Conservation (phyloP, 352 stramenopile species). For the Sclerospora graminicola region DNA sequence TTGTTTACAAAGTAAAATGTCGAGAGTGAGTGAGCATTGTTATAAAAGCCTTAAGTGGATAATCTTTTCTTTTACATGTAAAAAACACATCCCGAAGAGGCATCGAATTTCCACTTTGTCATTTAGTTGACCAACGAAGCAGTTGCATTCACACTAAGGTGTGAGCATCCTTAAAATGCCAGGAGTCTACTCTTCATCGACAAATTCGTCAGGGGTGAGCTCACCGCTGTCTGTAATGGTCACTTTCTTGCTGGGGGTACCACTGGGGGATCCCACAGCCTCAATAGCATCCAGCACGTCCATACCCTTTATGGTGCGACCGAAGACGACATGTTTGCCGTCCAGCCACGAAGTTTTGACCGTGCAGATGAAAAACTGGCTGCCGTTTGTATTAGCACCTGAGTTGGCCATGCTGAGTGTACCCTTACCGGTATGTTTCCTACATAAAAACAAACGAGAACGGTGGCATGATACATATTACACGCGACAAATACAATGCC, state of each 20-base stretch:
- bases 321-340: slow-evolving; percentile 85
- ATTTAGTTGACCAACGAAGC: too few relatives aligned
- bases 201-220: slow-evolving; percentile 48
- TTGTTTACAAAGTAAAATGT: too few relatives aligned
- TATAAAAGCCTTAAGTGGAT: too few relatives aligned
- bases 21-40: too few relatives aligned
- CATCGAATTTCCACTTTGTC: too few relatives aligned
- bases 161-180: not conserved
- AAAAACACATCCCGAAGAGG: too few relatives aligned
- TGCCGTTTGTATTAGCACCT: slow-evolving; percentile 89
- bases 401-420: slow-evolving; percentile 81
- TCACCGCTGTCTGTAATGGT: slow-evolving; percentile 93
- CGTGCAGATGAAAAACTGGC: slow-evolving; percentile 97
- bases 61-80: too few relatives aligned
- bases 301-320: slow-evolving; percentile 92
- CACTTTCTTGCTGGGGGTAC: slow-evolving; percentile 80
- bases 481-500: not conserved
- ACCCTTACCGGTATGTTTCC: slow-evolving; percentile 61
- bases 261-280: slow-evolving; percentile 85
- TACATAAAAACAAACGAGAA: slow-evolving; percentile 7
- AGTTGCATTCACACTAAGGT: not conserved
- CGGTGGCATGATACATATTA: not conserved
- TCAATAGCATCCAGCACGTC: slow-evolving; percentile 96
- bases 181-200: slow-evolving; percentile 29
- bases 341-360: slow-evolving; percentile 89